Base-by-base conservation (phyloP, 306 rosid species). In the Biancaea sappan region DNA sequence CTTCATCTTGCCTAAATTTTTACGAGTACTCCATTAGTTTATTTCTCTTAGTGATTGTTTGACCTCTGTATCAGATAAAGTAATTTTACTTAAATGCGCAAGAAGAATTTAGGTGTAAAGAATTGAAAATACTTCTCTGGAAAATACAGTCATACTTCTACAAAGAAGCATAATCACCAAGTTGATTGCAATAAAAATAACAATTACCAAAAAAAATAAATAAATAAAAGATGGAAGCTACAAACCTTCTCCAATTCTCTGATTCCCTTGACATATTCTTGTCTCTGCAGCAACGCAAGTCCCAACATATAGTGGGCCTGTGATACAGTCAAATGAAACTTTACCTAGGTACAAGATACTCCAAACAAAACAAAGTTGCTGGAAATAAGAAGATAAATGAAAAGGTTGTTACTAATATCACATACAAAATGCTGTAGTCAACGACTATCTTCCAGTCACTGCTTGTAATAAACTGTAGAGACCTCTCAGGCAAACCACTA, bases 291-390 rank as follows among this genome's bases (percentile, higher is more conserved):
- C 69, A 95, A 84, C 54, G 91, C 89, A 73, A 92, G 97, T 80
- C 98, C 99, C 90, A 95, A 75, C 86, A 87, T 84, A 80, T 92
- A 95, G 84, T 95, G 92, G 31, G 88, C 99, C 99, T 95, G 87
- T 50, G 63, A 87, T 65, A 44, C 66, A 34, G 62, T 57, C 50
- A 82, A 60, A 63, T 24, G 48, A 60, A 57, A 58, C 18, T 37
- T 62, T 66, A 73, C 74, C 14, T 24, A 37, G 47, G 67, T 22
- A 60, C 46, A 82, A 54, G 44, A 58, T 21, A 50, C 69, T 60
- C 77, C 68, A 66, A 66, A 38, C 65, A 74, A 59, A 57, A 32
- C 47, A 58, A 13, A 26, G 15, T 44, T 21, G 18, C 5, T 6
- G 43, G 72, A 16, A 22, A 62, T n/a, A 44, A 41, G 48, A 22